Conservation (phyloP, 495 filamentous ascomycete genomes). For the Penicillium coffeae region DNA sequence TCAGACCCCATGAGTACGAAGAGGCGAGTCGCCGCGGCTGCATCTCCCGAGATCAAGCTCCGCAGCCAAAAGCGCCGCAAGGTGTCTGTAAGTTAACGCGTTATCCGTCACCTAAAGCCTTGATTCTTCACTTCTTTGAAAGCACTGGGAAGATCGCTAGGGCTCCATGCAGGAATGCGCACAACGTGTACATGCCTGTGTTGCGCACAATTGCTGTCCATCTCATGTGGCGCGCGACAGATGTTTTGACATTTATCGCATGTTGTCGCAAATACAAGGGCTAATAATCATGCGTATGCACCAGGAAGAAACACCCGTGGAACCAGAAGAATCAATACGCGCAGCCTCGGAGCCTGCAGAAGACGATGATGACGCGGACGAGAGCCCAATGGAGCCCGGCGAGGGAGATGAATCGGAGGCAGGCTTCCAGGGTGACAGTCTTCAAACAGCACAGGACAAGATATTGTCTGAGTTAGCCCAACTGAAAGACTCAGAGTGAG, state of each 20-base stretch:
- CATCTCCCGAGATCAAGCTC: slow-evolving; percentile 30
- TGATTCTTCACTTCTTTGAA: background rate
- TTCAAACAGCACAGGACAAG: slow-evolving; percentile 79
- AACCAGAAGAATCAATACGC: slow-evolving; percentile 26
- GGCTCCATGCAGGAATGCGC: too few species aligned
- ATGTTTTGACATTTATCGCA: background rate
- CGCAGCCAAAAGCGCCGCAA: slow-evolving; percentile 61
- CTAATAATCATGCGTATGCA: background rate
- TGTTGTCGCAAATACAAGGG: slow-evolving; percentile 1
- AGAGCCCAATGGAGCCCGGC: slow-evolving; percentile 20
- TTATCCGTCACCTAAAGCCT: background rate
- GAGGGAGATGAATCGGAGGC: slow-evolving; percentile 45
- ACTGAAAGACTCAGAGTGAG: slow-evolving; percentile 58
- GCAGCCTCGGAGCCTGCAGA: slow-evolving; percentile 32
- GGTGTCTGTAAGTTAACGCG: slow-evolving; percentile 46
- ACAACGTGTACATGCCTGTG: too few species aligned
- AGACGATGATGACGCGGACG: slow-evolving; percentile 15
- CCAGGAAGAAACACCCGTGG: slow-evolving; percentile 21
- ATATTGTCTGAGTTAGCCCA: slow-evolving; percentile 64
- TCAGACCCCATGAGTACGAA: slow-evolving; percentile 58
- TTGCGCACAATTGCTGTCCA: too few species aligned
- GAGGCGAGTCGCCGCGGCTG: slow-evolving; percentile 52
- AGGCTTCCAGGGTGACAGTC: slow-evolving; percentile 59
- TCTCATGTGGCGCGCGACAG: background rate
- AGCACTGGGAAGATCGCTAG: background rate